Percentiles rank a stretch among this genome's conserved stretches.
Conservation (phyloP, 108 stramenopile genomes). For the Schizochytrium sp. region DNA sequence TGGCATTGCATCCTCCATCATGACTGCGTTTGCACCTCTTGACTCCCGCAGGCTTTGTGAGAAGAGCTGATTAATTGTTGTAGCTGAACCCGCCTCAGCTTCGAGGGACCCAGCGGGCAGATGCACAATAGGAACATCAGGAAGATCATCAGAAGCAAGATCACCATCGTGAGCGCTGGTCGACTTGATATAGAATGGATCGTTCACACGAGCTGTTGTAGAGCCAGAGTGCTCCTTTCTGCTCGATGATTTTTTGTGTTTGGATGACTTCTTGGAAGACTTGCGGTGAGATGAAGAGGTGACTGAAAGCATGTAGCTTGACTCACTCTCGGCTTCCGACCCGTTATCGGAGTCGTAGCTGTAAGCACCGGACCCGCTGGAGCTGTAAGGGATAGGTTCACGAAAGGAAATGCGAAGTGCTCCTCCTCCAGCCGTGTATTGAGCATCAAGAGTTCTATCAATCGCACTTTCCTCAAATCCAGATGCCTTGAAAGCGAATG, state of each 20-base stretch:
- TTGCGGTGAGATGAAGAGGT: background rate
- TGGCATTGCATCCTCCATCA: conserved; percentile 54
- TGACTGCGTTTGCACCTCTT: background rate
- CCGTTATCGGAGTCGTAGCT: background rate
- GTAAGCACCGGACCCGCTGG: background rate
- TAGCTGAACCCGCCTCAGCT: background rate
- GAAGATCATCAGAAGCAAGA: background rate
- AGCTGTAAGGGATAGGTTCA: conserved; percentile 53
- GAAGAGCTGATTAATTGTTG: background rate
- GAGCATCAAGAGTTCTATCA: background rate
- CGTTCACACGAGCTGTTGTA: background rate
- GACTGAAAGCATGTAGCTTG: too few species aligned
- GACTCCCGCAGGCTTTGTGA: background rate
- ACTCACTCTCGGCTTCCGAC: background rate
- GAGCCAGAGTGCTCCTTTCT: background rate
- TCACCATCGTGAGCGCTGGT: background rate
- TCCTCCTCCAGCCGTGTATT: background rate
- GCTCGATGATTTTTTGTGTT: background rate
- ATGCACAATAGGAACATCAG: conserved; percentile 21
- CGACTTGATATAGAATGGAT: background rate
- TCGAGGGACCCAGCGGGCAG: background rate
- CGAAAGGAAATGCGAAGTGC: conserved; percentile 39
- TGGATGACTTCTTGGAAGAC: conserved; percentile 16
- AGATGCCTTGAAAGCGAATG: background rate
- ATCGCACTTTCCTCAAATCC: background rate